Percentiles rank a stretch among this genome's conserved stretches.
These are phyloP conservation scores for Epicoccum sorghinum DNA, from an alignment of 2,329 filamentous ascomycete genomes.

Conservation along the genomic window DNA sequence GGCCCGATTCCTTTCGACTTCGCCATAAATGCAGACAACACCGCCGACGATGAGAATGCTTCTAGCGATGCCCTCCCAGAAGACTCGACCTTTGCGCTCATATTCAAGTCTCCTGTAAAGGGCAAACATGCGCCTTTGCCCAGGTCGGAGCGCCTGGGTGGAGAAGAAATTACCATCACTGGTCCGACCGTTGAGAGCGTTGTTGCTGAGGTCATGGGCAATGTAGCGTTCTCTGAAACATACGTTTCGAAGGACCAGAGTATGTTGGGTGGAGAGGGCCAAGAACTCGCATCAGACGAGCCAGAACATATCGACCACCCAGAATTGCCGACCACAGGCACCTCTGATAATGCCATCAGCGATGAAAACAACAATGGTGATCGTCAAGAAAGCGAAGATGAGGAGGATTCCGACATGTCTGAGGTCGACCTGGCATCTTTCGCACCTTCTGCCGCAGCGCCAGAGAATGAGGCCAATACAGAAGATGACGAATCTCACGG, in stretches of 20 bases:
- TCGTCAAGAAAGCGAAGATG: slow-evolving; percentile 2
- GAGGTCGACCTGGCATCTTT: slow-evolving; percentile 14
- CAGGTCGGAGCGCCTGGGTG: neutral
- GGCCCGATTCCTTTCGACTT: slow-evolving; percentile 26
- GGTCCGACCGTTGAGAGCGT: slow-evolving; percentile 4
- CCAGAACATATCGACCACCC: too few relatives aligned
- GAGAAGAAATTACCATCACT: slow-evolving; percentile 1
- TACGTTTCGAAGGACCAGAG: neutral
- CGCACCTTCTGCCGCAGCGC: neutral
- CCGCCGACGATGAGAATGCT: slow-evolving; percentile 4
- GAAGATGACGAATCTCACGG: neutral
- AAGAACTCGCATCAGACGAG: neutral
- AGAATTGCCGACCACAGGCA: too few relatives aligned
- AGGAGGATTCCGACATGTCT: slow-evolving; percentile 18
- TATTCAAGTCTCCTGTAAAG: slow-evolving; percentile 35
- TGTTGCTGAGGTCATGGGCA: slow-evolving; percentile 4
- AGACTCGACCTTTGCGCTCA: slow-evolving; percentile 25
- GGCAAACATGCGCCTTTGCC: neutral
- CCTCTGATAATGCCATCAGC: too few relatives aligned
- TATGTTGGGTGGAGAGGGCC: neutral
- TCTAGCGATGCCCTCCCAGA: slow-evolving; percentile 12
- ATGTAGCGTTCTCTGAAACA: neutral
- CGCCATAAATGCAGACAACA: slow-evolving; percentile 18
- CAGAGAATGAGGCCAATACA: neutral
- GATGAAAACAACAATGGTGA: too few relatives aligned